A percentile compares a stretch with the other conserved stretches of the same genome.
phyloP scores from a whole-genome alignment of 2,329 filamentous ascomycete species.

The Colletotrichum tanaceti region DNA sequence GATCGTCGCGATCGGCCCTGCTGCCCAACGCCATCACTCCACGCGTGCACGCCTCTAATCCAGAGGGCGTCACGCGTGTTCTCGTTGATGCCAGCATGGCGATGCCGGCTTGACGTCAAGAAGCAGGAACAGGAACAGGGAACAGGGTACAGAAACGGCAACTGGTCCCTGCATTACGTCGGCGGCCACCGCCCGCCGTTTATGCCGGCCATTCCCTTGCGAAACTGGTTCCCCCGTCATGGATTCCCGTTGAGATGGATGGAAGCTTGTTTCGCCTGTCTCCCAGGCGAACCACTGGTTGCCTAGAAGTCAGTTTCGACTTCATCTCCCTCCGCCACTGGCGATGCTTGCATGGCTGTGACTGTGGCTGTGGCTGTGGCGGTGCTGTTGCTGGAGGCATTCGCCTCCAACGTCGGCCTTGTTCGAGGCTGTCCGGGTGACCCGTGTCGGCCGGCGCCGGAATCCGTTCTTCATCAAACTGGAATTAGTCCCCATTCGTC shows the following conservation, averaged over 20 bases:
- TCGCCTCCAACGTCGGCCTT: background rate
- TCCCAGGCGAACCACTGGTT: background rate
- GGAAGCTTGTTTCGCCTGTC: background rate
- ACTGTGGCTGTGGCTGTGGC: background rate
- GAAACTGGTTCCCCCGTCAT: background rate
- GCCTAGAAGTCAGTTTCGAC: conserved; percentile 19
- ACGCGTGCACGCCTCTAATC: background rate
- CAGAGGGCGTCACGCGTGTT: background rate
- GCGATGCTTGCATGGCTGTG: background rate
- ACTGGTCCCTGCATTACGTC: conserved; percentile 4
- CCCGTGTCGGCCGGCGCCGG: background rate
- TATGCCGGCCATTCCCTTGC: background rate
- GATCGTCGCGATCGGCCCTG: background rate
- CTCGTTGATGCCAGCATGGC: background rate
- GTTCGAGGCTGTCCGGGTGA: background rate
- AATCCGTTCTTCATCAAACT: no score
- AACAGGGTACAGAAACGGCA: no score
- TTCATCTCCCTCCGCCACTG: background rate
- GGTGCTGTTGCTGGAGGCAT: background rate
- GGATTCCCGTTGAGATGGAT: background rate
- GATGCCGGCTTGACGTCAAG: background rate
- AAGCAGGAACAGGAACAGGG: background rate
- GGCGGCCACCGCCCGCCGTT: background rate
- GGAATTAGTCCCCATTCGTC: background rate
- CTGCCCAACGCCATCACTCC: conserved; percentile 12